Percentiles rank a stretch among this genome's conserved stretches.
phyloP scores from a whole-genome alignment of 495 filamentous ascomycete species.

The Daldinia vernicosa region DNA sequence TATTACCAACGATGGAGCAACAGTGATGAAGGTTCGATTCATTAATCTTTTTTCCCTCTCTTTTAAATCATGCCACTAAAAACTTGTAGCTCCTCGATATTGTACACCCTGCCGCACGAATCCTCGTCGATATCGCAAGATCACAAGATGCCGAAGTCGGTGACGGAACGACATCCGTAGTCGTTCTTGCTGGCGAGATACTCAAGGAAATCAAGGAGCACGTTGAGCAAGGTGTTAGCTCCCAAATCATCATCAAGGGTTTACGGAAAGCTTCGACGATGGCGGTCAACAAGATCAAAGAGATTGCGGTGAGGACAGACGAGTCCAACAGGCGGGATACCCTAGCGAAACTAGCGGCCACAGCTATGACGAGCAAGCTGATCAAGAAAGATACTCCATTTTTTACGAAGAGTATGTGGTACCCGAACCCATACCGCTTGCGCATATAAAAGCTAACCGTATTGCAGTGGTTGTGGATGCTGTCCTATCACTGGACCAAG shows the following conservation, averaged over 20 bases:
- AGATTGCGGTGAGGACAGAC: constrained; percentile 88
- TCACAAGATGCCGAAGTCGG: constrained; percentile 99
- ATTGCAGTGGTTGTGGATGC: constrained; percentile 92
- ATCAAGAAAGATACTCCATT: constrained; percentile 97
- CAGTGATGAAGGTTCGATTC: constrained; percentile 90
- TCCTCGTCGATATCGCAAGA: constrained; percentile 96
- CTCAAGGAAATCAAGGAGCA: constrained; percentile 93
- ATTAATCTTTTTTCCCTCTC: not conserved
- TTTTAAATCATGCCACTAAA: constrained; percentile 2
- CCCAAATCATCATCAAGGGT: constrained; percentile 97
- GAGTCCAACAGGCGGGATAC: constrained; percentile 91
- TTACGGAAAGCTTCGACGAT: constrained; percentile 86
- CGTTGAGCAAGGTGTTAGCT: constrained; percentile 96
- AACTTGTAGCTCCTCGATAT: constrained; percentile 86
- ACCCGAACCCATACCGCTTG: not conserved
- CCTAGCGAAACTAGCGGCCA: constrained; percentile 85
- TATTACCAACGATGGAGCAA: constrained; percentile 98
- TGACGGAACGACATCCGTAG: constrained; percentile 96
- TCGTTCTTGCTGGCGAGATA: constrained; percentile 94
- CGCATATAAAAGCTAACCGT: not conserved
- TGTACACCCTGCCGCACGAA: constrained; percentile 95
- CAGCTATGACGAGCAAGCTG: constrained; percentile 99
- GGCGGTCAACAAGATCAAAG: constrained; percentile 98
- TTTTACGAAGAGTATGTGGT: constrained; percentile 89
- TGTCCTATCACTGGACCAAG: constrained; percentile 94